Evolutionary conservation across 148 eudicot species (phyloP).

Genomic region (Camellia lanceoleosa): DNA sequence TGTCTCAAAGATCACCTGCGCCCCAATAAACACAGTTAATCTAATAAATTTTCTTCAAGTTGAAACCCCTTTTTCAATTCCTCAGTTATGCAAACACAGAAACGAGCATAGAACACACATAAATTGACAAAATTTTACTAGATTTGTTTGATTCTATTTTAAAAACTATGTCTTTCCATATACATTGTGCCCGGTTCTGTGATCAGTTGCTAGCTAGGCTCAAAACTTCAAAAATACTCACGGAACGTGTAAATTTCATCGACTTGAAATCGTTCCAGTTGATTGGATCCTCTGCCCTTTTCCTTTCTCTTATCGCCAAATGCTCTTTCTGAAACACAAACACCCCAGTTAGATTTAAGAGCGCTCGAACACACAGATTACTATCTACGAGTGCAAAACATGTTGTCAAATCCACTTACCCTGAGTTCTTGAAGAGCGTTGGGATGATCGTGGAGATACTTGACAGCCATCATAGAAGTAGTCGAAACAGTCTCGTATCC

Average conservation of each 20-base stretch:
- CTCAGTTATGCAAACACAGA: no score
- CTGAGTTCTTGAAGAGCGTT: conserved; percentile 74
- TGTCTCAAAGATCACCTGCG: conserved; percentile 94
- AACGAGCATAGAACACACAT: no score
- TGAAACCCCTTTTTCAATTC: background rate
- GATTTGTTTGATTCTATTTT: no score
- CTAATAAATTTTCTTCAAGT: background rate
- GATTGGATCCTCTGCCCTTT: conserved; percentile 72
- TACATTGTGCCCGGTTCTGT: no score
- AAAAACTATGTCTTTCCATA: no score
- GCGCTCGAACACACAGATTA: background rate
- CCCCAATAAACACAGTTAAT: background rate
- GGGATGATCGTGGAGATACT: conserved; percentile 99
- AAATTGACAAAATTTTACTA: no score
- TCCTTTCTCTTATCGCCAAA: conserved; percentile 70
- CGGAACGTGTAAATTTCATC: conserved; percentile 93
- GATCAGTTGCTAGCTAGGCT: background rate
- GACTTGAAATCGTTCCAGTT: conserved; percentile 82
- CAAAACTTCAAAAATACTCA: conserved; percentile 29
- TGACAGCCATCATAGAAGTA: conserved; percentile 99
- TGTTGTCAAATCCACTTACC: conserved; percentile 36
- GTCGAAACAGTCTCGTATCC: conserved; percentile 99
- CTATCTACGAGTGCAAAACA: background rate
- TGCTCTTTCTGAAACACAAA: conserved; percentile 65
- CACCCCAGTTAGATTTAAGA: background rate